phyloP scores from a whole-genome alignment of 139 green algal species.

The Closterium sp. region DNA sequence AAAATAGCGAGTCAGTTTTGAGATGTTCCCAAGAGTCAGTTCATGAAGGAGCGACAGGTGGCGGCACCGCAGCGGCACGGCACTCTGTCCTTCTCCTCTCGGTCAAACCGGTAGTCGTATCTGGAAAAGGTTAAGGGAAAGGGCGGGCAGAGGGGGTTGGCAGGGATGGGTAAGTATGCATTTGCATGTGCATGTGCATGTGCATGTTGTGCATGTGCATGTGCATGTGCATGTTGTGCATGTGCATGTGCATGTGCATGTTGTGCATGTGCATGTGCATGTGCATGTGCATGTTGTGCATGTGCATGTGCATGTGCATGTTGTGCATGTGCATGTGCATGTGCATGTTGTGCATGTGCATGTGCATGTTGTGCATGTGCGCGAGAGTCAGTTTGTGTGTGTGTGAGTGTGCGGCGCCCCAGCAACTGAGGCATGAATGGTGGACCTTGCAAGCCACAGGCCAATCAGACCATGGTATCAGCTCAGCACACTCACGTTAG shows the following conservation, averaged over 20 bases:
- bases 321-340: no score
- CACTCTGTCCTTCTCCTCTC: constrained; percentile 38
- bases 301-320: no score
- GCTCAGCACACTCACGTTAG: constrained; percentile 44
- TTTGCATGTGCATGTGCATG: background rate
- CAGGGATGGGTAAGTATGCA: background rate
- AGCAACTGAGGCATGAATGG: background rate
- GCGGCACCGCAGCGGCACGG: background rate
- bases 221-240: no score
- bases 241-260: no score
- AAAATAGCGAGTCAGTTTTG: no score
- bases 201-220: background rate
- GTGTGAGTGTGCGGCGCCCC: no score
- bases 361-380: no score
- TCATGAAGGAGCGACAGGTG: background rate
- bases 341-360: no score
- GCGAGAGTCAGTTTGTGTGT: background rate
- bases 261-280: no score
- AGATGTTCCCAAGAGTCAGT: no score
- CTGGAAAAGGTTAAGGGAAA: background rate
- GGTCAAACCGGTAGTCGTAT: constrained; percentile 48
- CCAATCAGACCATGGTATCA: no score
- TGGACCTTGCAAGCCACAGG: background rate
- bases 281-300: no score
- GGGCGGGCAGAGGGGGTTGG: background rate